Evolutionary conservation across 2,329 filamentous ascomycete genomes (phyloP), one percentile per base, ranked within the genome.

Genomic region (Hypoxylon sp.): DNA sequence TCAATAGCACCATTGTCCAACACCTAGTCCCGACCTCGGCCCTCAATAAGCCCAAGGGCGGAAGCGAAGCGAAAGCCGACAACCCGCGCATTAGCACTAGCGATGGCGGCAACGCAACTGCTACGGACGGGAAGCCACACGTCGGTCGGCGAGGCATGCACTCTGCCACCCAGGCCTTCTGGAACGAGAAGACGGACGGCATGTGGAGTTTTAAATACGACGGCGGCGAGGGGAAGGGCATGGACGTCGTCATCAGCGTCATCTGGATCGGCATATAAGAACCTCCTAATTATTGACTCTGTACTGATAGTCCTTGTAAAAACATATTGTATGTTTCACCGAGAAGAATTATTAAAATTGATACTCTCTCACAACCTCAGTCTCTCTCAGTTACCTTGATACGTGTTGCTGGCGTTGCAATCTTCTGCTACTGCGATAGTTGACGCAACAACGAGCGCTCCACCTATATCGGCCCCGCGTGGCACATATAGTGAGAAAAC

Each of bases 1-100:
- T 97, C 83, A 98, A 97, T 86, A 97, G 93, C 85, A 98, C 95
- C 72, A 98, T 98, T 78, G 97, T 98, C 74, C 95, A 99, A 84
- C 95, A 98, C 83, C 85, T 95, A 34, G 88, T 91, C 19, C 88
- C 91, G 60, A 90, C 88, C 11, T 87, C 88, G 30, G 83, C 87
- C 61, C 82, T 89, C 55, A 90, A 88, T 82, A 89, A 88, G 81
- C 78, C 87, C 68, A 84, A 84, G 72, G 83, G 77, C 48, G 72
- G 87, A 69, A 84, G 81, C 73, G 81, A 85, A 75, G 79, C 79
- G 68, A 80, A 82, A 68, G 76, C 79, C 49, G 83, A 85, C 68
- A 81, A 86, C 73, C 83, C 86, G n/a, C 82, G 83, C 72, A 82
- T 87, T 71, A 85, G 86, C 58, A 86, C 85, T 56, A 87, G 86